A percentile compares a stretch with the other conserved stretches of the same genome.
phyloP scores from a whole-genome alignment of 768 basidiomycete genomes.

The Pulveroboletus sp. region DNA sequence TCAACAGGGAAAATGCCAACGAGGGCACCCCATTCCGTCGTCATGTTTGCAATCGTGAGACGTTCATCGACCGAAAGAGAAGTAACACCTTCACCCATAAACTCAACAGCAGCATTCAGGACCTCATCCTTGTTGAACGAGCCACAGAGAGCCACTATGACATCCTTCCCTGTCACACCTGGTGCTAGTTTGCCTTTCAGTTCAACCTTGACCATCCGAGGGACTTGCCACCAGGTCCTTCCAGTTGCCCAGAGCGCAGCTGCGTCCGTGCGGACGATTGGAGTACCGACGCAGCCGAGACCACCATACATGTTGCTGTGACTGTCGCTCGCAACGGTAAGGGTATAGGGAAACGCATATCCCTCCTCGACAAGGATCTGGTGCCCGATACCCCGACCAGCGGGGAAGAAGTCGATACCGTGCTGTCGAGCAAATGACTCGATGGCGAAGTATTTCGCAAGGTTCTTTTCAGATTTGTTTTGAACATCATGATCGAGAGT shows the following conservation, averaged over 20 bases:
- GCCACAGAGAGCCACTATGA: slow-evolving; percentile 94
- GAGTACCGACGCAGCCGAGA: slow-evolving; percentile 94
- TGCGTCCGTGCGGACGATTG: slow-evolving; percentile 93
- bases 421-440: slow-evolving; percentile 86
- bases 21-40: slow-evolving; percentile 98
- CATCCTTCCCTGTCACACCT: slow-evolving; percentile 96
- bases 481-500: slow-evolving; percentile 98
- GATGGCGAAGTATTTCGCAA: slow-evolving; percentile 87
- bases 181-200: slow-evolving; percentile 74
- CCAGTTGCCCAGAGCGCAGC: slow-evolving; percentile 98
- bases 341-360: slow-evolving; percentile 92
- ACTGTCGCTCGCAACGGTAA: slow-evolving; percentile 95
- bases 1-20: slow-evolving; percentile 95
- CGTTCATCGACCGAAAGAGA: slow-evolving; percentile 84
- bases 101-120: slow-evolving; percentile 94
- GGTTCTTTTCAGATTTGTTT: slow-evolving; percentile 86
- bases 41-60: slow-evolving; percentile 98
- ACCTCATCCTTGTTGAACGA: slow-evolving; percentile 96
- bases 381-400: slow-evolving; percentile 96
- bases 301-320: slow-evolving; percentile 99
- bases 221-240: slow-evolving; percentile 99
- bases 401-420: slow-evolving; percentile 91
- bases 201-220: slow-evolving; percentile 93
- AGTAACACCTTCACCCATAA: slow-evolving; percentile 82
- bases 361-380: slow-evolving; percentile 98